Conservation (phyloP, 345 rosid species). For the Populus alba region DNA sequence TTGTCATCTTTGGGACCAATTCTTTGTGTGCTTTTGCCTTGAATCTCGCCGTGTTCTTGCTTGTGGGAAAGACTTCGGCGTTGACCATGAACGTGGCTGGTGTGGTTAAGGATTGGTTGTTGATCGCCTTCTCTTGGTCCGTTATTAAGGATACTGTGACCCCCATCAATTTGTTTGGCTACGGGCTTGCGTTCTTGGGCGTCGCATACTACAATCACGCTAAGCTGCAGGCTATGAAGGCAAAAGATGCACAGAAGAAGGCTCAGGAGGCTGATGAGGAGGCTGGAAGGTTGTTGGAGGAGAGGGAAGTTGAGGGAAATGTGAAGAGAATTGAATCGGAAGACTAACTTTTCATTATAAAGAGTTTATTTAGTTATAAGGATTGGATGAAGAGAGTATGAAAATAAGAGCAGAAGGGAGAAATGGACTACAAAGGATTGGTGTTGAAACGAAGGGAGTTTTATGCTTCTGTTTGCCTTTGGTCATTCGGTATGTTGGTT, state of each 20-base stretch:
- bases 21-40: slow-evolving; percentile 85
- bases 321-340: slow-evolving; percentile 58
- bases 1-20: slow-evolving; percentile 79
- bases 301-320: slow-evolving; percentile 61
- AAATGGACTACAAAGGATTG: not conserved
- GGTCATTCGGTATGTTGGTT: slow-evolving; percentile 21
- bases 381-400: slow-evolving; percentile 19
- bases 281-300: slow-evolving; percentile 75
- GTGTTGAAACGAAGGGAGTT: not conserved
- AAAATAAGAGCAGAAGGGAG: slow-evolving; percentile 28
- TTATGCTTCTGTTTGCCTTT: slow-evolving; percentile 7
- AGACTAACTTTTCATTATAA: slow-evolving; percentile 29
- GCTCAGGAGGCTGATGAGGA: slow-evolving; percentile 66
- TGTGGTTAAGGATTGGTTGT: slow-evolving; percentile 90
- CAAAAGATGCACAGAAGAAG: slow-evolving; percentile 90
- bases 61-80: slow-evolving; percentile 95
- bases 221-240: slow-evolving; percentile 86
- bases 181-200: slow-evolving; percentile 86
- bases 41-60: slow-evolving; percentile 90
- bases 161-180: slow-evolving; percentile 76
- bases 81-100: slow-evolving; percentile 99
- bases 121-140: slow-evolving; percentile 97
- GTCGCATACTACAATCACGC: slow-evolving; percentile 90
- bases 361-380: not conserved
- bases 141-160: slow-evolving; percentile 96